A percentile compares a stretch with the other conserved stretches of the same genome.
Evolutionary conservation across 2,329 filamentous ascomycete species (phyloP).

Genomic region (Hypoxylon sp.): DNA sequence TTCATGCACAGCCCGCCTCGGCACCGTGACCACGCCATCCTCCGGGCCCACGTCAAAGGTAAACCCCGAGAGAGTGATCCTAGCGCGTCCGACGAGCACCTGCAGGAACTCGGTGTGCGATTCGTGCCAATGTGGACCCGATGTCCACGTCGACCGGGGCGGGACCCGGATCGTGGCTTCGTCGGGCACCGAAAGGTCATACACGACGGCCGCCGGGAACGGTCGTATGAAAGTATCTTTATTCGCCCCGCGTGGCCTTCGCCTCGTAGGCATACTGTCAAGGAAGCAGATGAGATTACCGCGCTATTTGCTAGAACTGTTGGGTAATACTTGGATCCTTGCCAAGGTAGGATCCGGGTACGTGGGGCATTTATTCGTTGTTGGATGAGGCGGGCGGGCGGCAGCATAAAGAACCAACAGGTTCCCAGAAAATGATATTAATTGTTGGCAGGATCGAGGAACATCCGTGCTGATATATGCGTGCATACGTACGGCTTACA

Average conservation of each 20-base stretch:
- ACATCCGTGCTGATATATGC: not conserved
- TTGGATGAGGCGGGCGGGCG: not conserved
- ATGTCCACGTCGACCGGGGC: constrained; percentile 61
- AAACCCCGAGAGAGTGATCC: constrained; percentile 52
- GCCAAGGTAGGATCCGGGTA: not conserved
- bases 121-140: constrained; percentile 66
- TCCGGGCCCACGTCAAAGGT: constrained; percentile 48
- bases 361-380: not conserved
- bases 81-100: constrained; percentile 52
- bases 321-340: not conserved
- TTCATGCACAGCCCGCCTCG: constrained; percentile 59
- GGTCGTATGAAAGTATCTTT: constrained; percentile 51
- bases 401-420: not conserved
- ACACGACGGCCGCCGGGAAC: constrained; percentile 76
- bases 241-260: not conserved
- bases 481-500: not conserved
- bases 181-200: constrained; percentile 56
- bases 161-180: constrained; percentile 62
- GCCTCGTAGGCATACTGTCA: not conserved
- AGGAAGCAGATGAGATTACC: not conserved
- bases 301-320: not conserved
- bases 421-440: not conserved
- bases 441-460: not conserved
- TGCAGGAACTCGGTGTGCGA: constrained; percentile 63
- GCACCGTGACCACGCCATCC: constrained; percentile 55